These are phyloP conservation scores for Aspergillus haitiensis DNA, from an alignment of 495 filamentous ascomycete species.

Conservation along the genomic window DNA sequence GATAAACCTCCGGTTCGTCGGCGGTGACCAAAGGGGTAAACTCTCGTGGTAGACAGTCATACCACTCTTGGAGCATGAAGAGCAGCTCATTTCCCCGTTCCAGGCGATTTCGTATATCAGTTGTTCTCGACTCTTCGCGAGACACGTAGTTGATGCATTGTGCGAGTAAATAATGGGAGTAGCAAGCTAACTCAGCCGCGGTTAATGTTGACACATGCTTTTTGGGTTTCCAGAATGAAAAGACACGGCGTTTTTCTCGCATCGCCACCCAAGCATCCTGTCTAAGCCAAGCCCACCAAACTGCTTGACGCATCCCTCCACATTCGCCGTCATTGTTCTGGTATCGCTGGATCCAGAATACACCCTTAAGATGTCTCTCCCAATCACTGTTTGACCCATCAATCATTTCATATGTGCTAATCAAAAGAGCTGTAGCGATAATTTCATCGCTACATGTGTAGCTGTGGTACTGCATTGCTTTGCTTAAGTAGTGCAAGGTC, in stretches of 20 bases:
- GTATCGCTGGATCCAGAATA: conserved; percentile 32
- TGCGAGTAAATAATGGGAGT: conserved; percentile 15
- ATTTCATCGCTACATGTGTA: conserved; percentile 30
- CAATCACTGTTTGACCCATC: conserved; percentile 32
- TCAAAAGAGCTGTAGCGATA: conserved; percentile 28
- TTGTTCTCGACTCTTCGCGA: conserved; percentile 16
- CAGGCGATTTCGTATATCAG: conserved; percentile 17
- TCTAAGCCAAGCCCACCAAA: conserved; percentile 38
- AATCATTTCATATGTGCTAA: conserved; percentile 34
- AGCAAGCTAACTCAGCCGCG: conserved; percentile 15
- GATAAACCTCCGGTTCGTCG: conserved; percentile 21
- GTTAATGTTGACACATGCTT: conserved; percentile 20
- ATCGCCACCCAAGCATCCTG: conserved; percentile 34
- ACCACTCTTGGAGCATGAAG: conserved; percentile 32
- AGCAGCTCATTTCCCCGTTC: conserved; percentile 24
- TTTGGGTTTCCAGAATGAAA: conserved; percentile 29
- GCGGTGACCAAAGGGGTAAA: conserved; percentile 26
- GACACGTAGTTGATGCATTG: conserved; percentile 25
- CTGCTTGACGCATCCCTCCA: conserved; percentile 29
- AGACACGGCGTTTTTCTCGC: conserved; percentile 31
- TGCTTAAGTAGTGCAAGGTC: conserved; percentile 31
- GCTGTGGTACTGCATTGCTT: conserved; percentile 27
- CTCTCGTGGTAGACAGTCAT: conserved; percentile 28
- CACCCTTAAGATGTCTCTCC: conserved; percentile 33
- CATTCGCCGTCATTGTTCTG: conserved; percentile 31